Conservation (phyloP, 1,139 yeast genomes). For the Hemisphaericaspora subhashii region DNA sequence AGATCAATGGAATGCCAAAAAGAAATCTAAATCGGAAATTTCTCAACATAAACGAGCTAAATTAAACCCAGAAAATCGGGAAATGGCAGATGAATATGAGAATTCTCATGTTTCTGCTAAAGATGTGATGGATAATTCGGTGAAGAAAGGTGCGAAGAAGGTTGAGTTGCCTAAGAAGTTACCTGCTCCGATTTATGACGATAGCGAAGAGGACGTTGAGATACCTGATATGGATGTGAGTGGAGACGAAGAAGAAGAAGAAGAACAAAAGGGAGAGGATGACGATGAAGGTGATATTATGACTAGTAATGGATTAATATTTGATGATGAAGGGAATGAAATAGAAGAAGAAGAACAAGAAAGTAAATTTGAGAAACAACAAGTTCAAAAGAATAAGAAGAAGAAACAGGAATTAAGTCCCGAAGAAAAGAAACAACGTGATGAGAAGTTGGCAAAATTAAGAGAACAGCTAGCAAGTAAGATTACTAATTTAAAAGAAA, state of each 20-base stretch:
- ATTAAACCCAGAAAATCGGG: slow-evolving; percentile 66
- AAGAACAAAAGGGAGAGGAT: slow-evolving; percentile 14
- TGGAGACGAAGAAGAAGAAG: slow-evolving; percentile 17
- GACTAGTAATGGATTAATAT: slow-evolving; percentile 47
- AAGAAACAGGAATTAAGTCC: slow-evolving; percentile 26
- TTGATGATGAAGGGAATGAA: slow-evolving; percentile 80
- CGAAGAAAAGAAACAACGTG: slow-evolving; percentile 49
- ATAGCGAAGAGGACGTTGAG: slow-evolving; percentile 9
- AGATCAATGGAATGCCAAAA: slow-evolving; percentile 88
- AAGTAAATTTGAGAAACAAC: slow-evolving; percentile 17
- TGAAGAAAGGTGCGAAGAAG: slow-evolving; percentile 56
- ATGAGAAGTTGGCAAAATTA: slow-evolving; percentile 62
- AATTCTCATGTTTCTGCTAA: slow-evolving; percentile 57
- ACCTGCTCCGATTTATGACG: slow-evolving; percentile 13
- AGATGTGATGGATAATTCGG: slow-evolving; percentile 60
- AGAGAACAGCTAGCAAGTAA: slow-evolving; percentile 72
- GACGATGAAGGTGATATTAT: slow-evolving; percentile 19
- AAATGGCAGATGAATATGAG: slow-evolving; percentile 42
- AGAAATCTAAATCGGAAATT: slow-evolving; percentile 67
- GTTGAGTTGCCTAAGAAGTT: slow-evolving; percentile 49
- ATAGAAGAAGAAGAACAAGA: slow-evolving; percentile 25
- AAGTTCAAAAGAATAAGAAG: slow-evolving; percentile 24
- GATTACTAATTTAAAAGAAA: slow-evolving; percentile 68
- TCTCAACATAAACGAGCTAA: slow-evolving; percentile 65
- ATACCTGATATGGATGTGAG: slow-evolving; percentile 13